These are phyloP conservation scores for Apophysomyces elegans DNA, from an alignment of 371 early-diverging fungal genomes.

Conservation along the genomic window DNA sequence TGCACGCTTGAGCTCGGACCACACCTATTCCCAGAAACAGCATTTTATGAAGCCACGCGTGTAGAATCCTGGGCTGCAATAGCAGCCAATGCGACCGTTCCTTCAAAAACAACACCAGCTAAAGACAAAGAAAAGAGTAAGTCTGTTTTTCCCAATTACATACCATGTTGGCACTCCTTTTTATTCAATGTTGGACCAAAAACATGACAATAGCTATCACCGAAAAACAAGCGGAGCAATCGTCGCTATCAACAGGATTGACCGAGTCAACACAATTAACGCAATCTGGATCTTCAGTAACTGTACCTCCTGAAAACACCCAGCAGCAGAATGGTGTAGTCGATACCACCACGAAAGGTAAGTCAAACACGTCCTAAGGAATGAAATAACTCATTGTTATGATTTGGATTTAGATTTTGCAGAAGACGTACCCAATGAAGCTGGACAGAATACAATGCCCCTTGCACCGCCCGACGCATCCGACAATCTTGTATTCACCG, in stretches of 20 bases:
- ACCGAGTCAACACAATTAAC: too few relatives aligned
- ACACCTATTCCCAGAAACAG: slow-evolving; percentile 43
- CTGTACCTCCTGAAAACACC: not conserved
- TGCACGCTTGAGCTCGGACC: slow-evolving; percentile 43
- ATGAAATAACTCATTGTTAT: not conserved
- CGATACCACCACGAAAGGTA: not conserved
- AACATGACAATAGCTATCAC: too few relatives aligned
- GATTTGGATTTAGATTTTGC: not conserved
- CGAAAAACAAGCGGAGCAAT: not conserved
- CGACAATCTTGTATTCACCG: slow-evolving; percentile 23
- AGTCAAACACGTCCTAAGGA: not conserved
- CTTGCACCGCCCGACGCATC: not conserved
- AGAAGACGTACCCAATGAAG: not conserved
- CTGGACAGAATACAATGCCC: not conserved
- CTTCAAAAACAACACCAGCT: not conserved
- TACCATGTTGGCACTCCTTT: too few relatives aligned
- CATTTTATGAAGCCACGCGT: slow-evolving; percentile 46
- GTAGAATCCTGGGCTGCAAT: slow-evolving; percentile 31
- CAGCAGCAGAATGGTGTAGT: not conserved
- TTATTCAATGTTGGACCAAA: too few relatives aligned
- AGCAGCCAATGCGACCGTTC: not conserved
- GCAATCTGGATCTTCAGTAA: not conserved
- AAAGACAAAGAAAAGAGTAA: not conserved
- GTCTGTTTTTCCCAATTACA: not conserved
- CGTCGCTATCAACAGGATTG: not conserved